Evolutionary conservation across 352 stramenopile species (phyloP).

Genomic region (Phytophthora melonis): DNA sequence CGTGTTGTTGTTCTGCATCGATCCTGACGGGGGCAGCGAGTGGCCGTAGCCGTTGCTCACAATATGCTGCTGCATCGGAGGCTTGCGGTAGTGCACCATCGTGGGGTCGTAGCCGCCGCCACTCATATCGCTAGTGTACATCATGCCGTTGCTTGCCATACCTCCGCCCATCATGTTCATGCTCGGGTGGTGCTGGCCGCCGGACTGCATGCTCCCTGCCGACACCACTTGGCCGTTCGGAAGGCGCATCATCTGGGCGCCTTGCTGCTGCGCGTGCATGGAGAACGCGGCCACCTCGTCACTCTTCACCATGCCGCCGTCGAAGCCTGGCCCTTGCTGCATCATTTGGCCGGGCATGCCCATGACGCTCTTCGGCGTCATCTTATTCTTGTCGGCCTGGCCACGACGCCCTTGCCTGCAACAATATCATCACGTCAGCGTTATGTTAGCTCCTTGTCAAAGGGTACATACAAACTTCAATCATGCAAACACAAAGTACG

Average conservation of each 20-base stretch:
- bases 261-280: slow-evolving; percentile 52
- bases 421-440: slow-evolving; percentile 9
- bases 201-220: slow-evolving; percentile 33
- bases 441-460: slow-evolving; percentile 4
- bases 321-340: slow-evolving; percentile 46
- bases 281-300: slow-evolving; percentile 70
- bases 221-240: slow-evolving; percentile 43
- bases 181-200: slow-evolving; percentile 30
- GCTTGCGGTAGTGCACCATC: slow-evolving; percentile 62
- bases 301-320: slow-evolving; percentile 68
- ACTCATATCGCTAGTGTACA: slow-evolving; percentile 62
- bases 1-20: slow-evolving; percentile 25
- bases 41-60: slow-evolving; percentile 54
- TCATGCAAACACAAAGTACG: background rate
- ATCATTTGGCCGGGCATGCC: slow-evolving; percentile 42
- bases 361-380: slow-evolving; percentile 39
- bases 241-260: slow-evolving; percentile 47
- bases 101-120: slow-evolving; percentile 57
- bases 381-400: slow-evolving; percentile 55
- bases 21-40: slow-evolving; percentile 40
- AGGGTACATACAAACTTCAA: background rate
- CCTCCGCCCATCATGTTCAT: slow-evolving; percentile 25
- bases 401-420: slow-evolving; percentile 52
- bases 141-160: slow-evolving; percentile 37
- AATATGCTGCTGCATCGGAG: slow-evolving; percentile 46